phyloP scores from a whole-genome alignment of 2,329 filamentous ascomycete species.

The Trichoderma atroviride region DNA sequence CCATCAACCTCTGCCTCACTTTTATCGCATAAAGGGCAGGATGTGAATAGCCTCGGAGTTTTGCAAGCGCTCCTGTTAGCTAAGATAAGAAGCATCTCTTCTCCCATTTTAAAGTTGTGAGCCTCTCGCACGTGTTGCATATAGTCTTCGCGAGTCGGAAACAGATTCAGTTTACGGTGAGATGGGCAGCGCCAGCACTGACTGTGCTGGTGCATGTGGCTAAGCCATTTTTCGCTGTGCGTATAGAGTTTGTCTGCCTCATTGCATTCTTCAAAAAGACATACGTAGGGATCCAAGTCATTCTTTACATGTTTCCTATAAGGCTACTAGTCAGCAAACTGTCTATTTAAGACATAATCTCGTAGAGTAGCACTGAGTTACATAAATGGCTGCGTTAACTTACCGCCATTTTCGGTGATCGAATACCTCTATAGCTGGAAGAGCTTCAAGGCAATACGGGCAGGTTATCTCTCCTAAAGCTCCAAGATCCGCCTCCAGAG shows the following conservation, averaged over 20 bases:
- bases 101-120: background rate
- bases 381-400: background rate
- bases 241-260: slow-evolving; percentile 20
- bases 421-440: background rate
- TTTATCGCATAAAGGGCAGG: background rate
- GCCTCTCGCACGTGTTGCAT: background rate
- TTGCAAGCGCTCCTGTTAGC: background rate
- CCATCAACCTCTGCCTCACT: background rate
- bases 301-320: slow-evolving; percentile 28
- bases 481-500: background rate
- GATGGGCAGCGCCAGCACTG: background rate
- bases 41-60: background rate
- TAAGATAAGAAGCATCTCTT: background rate
- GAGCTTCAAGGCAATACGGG: background rate
- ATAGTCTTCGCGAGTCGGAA: background rate
- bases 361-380: background rate
- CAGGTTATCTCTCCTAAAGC: background rate
- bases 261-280: slow-evolving; percentile 30
- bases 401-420: background rate
- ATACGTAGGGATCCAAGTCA: slow-evolving; percentile 32
- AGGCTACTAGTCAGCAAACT: background rate
- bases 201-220: background rate
- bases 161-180: background rate
- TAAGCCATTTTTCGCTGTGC: slow-evolving; percentile 15
- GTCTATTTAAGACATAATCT: background rate